Conservation (phyloP, 306 rosid species). For the Quercus bicolor region DNA sequence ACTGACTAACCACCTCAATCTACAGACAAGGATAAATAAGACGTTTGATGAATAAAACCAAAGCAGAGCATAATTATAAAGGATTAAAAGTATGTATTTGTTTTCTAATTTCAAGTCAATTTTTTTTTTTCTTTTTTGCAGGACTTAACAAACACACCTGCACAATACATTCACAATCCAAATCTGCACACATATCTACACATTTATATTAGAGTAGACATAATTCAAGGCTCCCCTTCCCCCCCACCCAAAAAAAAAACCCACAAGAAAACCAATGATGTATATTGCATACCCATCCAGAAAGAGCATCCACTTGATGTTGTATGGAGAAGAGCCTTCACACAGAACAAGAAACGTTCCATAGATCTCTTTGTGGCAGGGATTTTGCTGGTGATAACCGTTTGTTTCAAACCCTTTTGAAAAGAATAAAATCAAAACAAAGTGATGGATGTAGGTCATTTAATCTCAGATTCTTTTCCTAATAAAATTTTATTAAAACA, state of each 20-base stretch:
- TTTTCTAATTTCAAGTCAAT: neutral
- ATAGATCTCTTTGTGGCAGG: constrained; percentile 44
- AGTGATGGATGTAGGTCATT: neutral
- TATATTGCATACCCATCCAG: constrained; percentile 37
- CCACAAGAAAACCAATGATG: neutral
- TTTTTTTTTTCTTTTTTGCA: too few relatives aligned
- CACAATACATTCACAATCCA: too few relatives aligned
- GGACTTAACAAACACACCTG: too few relatives aligned
- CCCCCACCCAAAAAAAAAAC: neutral
- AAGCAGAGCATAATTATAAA: neutral
- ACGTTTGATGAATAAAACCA: neutral
- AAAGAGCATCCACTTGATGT: constrained; percentile 34
- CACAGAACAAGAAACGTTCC: constrained; percentile 39
- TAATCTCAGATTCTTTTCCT: neutral
- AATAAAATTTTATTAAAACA: neutral
- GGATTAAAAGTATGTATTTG: neutral
- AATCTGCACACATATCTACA: too few relatives aligned
- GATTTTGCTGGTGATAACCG: constrained; percentile 35
- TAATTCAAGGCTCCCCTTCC: neutral
- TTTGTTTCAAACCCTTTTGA: constrained; percentile 37
- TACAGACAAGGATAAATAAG: neutral
- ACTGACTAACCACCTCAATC: neutral
- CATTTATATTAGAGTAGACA: neutral
- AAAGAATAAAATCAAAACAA: neutral
- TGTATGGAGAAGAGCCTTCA: constrained; percentile 38